Evolutionary conservation across 768 basidiomycete genomes (phyloP).

Genomic region (Suillus tomentosus): DNA sequence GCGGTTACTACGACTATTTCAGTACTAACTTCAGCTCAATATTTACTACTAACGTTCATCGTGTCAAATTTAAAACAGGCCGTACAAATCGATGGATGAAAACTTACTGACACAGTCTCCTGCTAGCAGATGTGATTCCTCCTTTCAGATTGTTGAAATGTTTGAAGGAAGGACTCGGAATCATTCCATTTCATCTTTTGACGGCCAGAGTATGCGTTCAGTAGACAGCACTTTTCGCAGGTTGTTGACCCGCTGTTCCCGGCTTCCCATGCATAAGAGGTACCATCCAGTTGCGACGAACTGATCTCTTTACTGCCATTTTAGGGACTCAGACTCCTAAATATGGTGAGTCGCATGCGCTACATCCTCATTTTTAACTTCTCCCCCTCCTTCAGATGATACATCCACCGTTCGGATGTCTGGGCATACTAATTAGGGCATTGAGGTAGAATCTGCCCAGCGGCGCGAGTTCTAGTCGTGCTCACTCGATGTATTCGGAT

Average conservation of each 20-base stretch:
- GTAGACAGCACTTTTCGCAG: background rate
- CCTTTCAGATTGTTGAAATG: background rate
- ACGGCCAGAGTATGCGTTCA: background rate
- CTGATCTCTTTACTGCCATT: background rate
- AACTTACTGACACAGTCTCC: background rate
- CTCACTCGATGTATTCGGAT: background rate
- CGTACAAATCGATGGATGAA: background rate
- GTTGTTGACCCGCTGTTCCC: background rate
- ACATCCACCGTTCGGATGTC: background rate
- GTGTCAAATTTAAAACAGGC: background rate
- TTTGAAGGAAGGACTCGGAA: background rate
- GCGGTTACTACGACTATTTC: too few relatives aligned
- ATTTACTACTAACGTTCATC: background rate
- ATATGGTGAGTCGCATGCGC: constrained; percentile 1
- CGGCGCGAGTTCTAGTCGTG: background rate
- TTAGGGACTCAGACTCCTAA: background rate
- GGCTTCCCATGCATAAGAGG: background rate
- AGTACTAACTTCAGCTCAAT: background rate
- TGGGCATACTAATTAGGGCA: background rate
- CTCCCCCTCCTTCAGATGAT: background rate
- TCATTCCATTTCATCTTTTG: background rate
- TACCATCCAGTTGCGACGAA: background rate
- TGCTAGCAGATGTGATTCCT: background rate
- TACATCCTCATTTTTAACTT: background rate
- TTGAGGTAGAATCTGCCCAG: background rate